phyloP scores from a whole-genome alignment of 2,329 filamentous ascomycete genomes.

The Fusarium scirpi region DNA sequence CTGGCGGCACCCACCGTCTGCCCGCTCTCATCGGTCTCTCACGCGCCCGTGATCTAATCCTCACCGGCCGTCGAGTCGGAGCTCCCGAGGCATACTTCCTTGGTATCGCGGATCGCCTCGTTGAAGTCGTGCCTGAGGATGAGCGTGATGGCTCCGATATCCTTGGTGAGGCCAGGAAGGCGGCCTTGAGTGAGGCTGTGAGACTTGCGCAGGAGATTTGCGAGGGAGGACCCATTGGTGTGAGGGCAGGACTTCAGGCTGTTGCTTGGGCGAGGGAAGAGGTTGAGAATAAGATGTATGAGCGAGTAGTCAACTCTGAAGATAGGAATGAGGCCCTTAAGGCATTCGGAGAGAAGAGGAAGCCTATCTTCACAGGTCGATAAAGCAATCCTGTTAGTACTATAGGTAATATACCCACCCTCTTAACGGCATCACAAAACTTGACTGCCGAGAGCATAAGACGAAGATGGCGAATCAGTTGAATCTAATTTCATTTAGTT shows the following conservation, averaged over 20 bases:
- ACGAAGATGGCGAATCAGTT: background rate
- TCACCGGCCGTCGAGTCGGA: conserved; percentile 87
- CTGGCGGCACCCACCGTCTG: conserved; percentile 90
- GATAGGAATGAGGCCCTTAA: conserved; percentile 89
- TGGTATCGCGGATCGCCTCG: conserved; percentile 88
- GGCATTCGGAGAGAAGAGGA: conserved; percentile 79
- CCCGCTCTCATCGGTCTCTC: conserved; percentile 82
- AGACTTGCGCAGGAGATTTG: conserved; percentile 86
- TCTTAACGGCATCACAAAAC: background rate
- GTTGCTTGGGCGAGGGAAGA: conserved; percentile 78
- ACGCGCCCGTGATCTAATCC: conserved; percentile 88
- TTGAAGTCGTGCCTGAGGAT: conserved; percentile 77
- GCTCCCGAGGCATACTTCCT: conserved; percentile 91
- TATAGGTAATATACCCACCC: background rate
- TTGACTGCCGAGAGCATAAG: background rate
- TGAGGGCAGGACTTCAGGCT: conserved; percentile 82
- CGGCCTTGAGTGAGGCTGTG: conserved; percentile 80
- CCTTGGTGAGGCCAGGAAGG: conserved; percentile 70
- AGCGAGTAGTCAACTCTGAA: conserved; percentile 82
- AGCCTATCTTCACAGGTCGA: conserved; percentile 68
- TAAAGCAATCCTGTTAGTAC: conserved; percentile 46
- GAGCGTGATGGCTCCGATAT: conserved; percentile 57
- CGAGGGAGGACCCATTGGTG: conserved; percentile 86
- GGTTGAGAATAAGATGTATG: conserved; percentile 89
- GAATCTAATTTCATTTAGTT: accelerated